These are phyloP conservation scores for Phytophthora palmivora DNA, from an alignment of 352 stramenopile species.

Conservation along the genomic window DNA sequence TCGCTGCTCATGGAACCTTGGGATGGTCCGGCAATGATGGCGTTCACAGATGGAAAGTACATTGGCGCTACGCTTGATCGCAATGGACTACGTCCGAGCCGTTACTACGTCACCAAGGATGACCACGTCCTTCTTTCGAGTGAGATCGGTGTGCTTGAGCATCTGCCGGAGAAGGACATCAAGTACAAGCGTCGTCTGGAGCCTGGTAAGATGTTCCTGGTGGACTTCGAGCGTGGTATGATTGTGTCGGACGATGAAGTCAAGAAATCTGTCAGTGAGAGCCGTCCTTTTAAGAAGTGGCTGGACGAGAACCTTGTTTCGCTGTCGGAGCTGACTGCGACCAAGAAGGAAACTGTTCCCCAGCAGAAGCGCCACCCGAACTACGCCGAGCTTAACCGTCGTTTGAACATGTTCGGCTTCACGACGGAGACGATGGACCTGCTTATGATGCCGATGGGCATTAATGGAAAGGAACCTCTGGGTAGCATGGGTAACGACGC, in stretches of 20 bases:
- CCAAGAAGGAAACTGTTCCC: slow-evolving; percentile 26
- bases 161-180: slow-evolving; percentile 92
- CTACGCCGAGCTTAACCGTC: slow-evolving; percentile 81
- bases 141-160: slow-evolving; percentile 95
- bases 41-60: slow-evolving; percentile 96
- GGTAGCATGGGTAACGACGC: slow-evolving; percentile 97
- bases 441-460: slow-evolving; percentile 95
- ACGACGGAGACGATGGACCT: slow-evolving; percentile 96
- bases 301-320: slow-evolving; percentile 92
- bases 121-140: slow-evolving; percentile 95
- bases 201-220: slow-evolving; percentile 98
- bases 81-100: slow-evolving; percentile 95
- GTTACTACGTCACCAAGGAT: slow-evolving; percentile 98
- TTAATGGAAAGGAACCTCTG: slow-evolving; percentile 93
- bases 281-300: slow-evolving; percentile 93
- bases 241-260: slow-evolving; percentile 97
- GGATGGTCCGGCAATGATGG: slow-evolving; percentile 98
- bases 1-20: slow-evolving; percentile 97
- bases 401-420: slow-evolving; percentile 96
- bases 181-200: slow-evolving; percentile 95
- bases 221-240: slow-evolving; percentile 94
- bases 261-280: slow-evolving; percentile 91
- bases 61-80: slow-evolving; percentile 97
- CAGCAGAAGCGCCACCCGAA: slow-evolving; percentile 45
- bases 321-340: slow-evolving; percentile 73